Evolutionary conservation across 805 yeast species (phyloP), one percentile per base, ranked within the genome.

Genomic region (Lipomyces sp.): DNA sequence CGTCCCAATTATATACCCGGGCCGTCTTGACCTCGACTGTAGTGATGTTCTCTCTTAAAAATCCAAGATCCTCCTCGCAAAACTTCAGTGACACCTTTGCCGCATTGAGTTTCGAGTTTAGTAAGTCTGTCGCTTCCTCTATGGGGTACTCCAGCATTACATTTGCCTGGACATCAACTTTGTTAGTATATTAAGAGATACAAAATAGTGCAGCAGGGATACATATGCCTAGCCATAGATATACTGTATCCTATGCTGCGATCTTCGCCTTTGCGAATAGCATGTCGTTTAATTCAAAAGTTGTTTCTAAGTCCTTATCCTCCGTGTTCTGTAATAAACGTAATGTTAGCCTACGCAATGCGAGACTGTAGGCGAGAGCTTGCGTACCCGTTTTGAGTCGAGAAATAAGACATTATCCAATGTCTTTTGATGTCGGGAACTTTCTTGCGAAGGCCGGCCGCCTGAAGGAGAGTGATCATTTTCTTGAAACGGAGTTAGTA

Each of bases 11-110:
- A 39, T 37, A 39, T 24, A 61, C 65, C 58, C 98, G 78, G 1
- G 98, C 97, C 16, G 95, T 88, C 65, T 93, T 93, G 45, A 93
- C 98, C 68, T 93, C 98, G 90, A 93, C 87, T 2, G 97, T 91
- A 13, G 98, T 93, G 57, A 91, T 90, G 62, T 89, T 89, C 59
- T 86, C 93, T 58, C 93, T 79, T 55, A 83, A 74, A 59, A 82
- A 89, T 63, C 86, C 95, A 54, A 86, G 76, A 65, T 88, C 98
- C 57, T 86, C 95, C 58, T 86, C 80, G 33, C 95, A 84, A 38
- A 75, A 72, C 22, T 70, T 65, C 60, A 81, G 75, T 57, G 79
- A 83, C 35, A 75, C 71, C 59, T 77, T 71, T 14, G 95, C 89
- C 31, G 79, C 78, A 13, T 68, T 66, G 54, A 90, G 75, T 65